These are phyloP conservation scores for Chlamydomonas incerta DNA, from an alignment of 139 green algal species.

Conservation along the genomic window DNA sequence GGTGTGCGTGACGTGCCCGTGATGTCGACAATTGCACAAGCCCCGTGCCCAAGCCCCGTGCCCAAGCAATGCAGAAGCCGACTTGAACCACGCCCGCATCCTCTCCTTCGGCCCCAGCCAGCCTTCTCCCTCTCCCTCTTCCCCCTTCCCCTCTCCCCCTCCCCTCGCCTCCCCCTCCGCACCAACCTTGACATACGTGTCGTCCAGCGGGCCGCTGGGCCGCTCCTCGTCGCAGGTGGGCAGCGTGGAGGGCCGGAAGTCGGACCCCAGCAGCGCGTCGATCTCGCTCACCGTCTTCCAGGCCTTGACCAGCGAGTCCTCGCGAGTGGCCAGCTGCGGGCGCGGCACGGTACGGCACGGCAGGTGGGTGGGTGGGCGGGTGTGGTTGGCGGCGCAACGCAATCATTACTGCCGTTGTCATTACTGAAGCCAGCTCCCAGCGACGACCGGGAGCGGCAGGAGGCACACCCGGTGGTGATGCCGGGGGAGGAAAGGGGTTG, in stretches of 20 bases:
- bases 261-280: conserved; percentile 25
- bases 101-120: too few relatives aligned
- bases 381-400: too few relatives aligned
- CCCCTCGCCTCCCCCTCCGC: not conserved
- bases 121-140: not conserved
- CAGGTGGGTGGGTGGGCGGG: too few relatives aligned
- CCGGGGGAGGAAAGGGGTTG: too few relatives aligned
- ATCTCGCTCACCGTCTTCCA: conserved; percentile 34
- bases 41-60: too few relatives aligned
- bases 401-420: not conserved
- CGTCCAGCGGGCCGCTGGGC: not conserved
- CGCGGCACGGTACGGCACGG: not conserved
- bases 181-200: conserved; percentile 28
- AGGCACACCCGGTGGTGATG: too few relatives aligned
- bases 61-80: too few relatives aligned
- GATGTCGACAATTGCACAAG: too few relatives aligned
- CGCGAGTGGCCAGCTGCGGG: not conserved
- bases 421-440: too few relatives aligned
- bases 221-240: conserved; percentile 16
- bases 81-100: too few relatives aligned
- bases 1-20: too few relatives aligned
- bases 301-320: conserved; percentile 35
- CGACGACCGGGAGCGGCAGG: too few relatives aligned
- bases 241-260: conserved; percentile 20
- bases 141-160: not conserved